Conservation (phyloP, 208 protist genomes). For the Wallacemonas sp. region DNA sequence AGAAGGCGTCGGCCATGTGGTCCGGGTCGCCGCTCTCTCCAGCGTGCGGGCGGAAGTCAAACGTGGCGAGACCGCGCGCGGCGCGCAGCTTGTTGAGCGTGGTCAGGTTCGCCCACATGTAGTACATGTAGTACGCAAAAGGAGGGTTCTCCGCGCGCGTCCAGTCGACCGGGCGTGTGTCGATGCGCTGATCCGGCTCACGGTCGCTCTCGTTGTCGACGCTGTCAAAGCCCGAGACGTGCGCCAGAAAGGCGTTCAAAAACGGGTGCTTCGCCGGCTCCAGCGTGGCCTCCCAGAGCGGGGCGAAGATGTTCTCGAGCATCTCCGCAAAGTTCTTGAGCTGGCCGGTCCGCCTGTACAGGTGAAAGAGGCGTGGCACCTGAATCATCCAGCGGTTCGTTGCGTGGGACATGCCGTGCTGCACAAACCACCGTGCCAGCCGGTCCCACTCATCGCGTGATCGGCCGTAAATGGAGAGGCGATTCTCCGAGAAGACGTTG, state of each 20-base stretch:
- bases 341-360: conserved; percentile 67
- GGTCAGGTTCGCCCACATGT: conserved; percentile 98
- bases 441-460: conserved; percentile 62
- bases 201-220: conserved; percentile 96
- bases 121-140: conserved; percentile 96
- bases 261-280: conserved; percentile 92
- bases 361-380: conserved; percentile 87
- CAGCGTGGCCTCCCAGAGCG: conserved; percentile 97
- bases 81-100: conserved; percentile 94
- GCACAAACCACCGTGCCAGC: conserved; percentile 75
- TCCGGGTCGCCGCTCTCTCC: conserved; percentile 94
- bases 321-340: conserved; percentile 94
- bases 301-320: conserved; percentile 96
- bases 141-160: conserved; percentile 62
- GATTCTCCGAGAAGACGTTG: conserved; percentile 80
- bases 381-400: conserved; percentile 98
- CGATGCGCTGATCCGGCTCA: conserved; percentile 49
- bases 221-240: conserved; percentile 96
- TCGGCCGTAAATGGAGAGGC: conserved; percentile 86
- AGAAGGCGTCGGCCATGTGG: conserved; percentile 89
- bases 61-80: conserved; percentile 87
- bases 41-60: conserved; percentile 96
- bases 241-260: conserved; percentile 92
- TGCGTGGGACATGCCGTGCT: conserved; percentile 89
- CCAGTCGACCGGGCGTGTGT: conserved; percentile 47